Evolutionary conservation across 176 grass and related monocot species (phyloP), one percentile per base, ranked within the genome.

Genomic region (Phragmites australis): DNA sequence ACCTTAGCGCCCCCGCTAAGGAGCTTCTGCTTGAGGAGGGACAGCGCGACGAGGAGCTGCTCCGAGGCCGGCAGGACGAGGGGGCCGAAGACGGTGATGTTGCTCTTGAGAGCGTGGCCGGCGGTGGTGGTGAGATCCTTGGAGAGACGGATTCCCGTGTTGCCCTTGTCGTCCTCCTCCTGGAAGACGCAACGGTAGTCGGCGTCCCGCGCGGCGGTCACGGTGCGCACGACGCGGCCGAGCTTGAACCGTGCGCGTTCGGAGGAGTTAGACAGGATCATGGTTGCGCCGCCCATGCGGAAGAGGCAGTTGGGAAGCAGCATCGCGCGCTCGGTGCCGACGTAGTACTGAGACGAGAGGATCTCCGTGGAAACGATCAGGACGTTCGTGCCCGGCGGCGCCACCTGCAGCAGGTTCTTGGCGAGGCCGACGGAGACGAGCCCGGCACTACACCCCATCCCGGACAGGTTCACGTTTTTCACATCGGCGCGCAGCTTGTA

Each of bases 271-370:
- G 82, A 81, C 1, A 91, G 65, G 41, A 91, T 68, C 76, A 82
- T 76, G 46, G 86, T 86, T 18, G 86, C 72, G 37, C 76, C 72
- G 60, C 89, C 89, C 81, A 85, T 81, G 47, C 89, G 89, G 74
- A 91, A 91, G 52, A 88, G 74, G 61, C 85, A 87, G 82, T 91
- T 91, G 70, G 78, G 81, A 0, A 92, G 64, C 41, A 92, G 85
- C 89, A 81, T 92, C 19, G 65, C 58, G 30, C 77, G 88, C 48
- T 90, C 80, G 2, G 9, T 87, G 40, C 88, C 88, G 5, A 86
- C 68, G 68, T 90, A 90, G 79, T 77, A 89, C 40, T 84, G 82
- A 13, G 77, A 84, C 10, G 86, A 84, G 11, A 89, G 67, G 57
- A 86, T 88, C 74, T 92, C 90, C 1, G 86, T 89, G 49, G 85